These are phyloP conservation scores for Leccinum disarticulatum DNA, from an alignment of 768 basidiomycete species.

Conservation along the genomic window DNA sequence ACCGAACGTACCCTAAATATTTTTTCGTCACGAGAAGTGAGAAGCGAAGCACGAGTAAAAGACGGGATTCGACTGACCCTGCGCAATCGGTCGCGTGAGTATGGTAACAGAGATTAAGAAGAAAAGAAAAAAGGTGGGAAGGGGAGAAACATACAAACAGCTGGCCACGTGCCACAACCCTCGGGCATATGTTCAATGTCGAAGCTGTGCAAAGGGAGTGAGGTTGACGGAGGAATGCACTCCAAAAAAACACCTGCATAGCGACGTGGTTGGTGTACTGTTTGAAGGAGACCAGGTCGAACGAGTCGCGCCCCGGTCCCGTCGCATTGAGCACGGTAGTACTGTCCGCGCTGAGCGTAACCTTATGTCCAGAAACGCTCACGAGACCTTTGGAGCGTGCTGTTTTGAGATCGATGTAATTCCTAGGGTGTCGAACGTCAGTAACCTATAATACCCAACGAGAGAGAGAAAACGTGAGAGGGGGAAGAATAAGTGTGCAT, in stretches of 20 bases:
- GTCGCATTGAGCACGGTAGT: slow-evolving; percentile 30
- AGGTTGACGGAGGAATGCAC: not conserved
- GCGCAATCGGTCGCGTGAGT: not conserved
- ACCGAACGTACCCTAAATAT: slow-evolving; percentile 21
- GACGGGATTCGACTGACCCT: slow-evolving; percentile 19
- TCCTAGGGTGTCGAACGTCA: slow-evolving; percentile 22
- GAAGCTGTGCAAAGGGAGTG: slow-evolving; percentile 21
- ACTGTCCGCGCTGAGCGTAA: slow-evolving; percentile 36
- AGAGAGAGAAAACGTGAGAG: not conserved
- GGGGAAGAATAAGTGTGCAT: not conserved
- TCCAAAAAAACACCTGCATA: slow-evolving; percentile 13
- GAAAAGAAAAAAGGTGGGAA: not conserved
- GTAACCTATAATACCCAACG: not conserved
- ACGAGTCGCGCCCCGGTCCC: slow-evolving; percentile 39
- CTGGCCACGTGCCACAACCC: slow-evolving; percentile 42
- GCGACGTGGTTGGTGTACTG: slow-evolving; percentile 36
- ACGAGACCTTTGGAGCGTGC: slow-evolving; percentile 60
- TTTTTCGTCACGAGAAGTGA: not conserved
- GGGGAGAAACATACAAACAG: slow-evolving; percentile 28
- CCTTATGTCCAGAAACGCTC: slow-evolving; percentile 44
- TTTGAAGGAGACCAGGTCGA: slow-evolving; percentile 31
- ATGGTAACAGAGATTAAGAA: too few species aligned
- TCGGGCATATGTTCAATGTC: slow-evolving; percentile 40
- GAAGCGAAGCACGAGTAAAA: not conserved
- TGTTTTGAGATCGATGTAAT: slow-evolving; percentile 47